Evolutionary conservation across 2,329 filamentous ascomycete genomes (phyloP).

Genomic region (Emydomyces testavorans): DNA sequence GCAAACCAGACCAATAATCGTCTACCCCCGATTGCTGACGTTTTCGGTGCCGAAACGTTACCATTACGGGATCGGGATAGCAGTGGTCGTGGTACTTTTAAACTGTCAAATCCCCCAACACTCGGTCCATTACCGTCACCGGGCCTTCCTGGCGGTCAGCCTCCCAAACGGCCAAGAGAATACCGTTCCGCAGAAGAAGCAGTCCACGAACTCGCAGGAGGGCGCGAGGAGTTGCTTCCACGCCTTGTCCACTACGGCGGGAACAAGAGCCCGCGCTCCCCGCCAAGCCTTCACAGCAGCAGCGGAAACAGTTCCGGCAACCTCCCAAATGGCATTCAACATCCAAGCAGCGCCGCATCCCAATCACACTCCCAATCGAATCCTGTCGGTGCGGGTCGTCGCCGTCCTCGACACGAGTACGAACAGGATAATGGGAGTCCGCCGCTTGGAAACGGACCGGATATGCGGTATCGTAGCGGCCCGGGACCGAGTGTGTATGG

Average conservation of each 20-base stretch:
- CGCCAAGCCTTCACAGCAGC: conserved; percentile 6
- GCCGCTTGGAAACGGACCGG: conserved; percentile 64
- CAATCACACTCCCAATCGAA: conserved; percentile 13
- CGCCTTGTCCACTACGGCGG: conserved; percentile 93
- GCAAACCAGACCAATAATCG: conserved; percentile 84
- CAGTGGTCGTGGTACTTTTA: conserved; percentile 11
- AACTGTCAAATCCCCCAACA: conserved; percentile 13
- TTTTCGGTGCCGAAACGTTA: conserved; percentile 70
- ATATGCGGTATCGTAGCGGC: conserved; percentile 32
- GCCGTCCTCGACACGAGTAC: conserved; percentile 78
- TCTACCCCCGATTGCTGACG: conserved; percentile 84
- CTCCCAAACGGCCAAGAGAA: conserved; percentile 56
- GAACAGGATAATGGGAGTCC: conserved; percentile 78
- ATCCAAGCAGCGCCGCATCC: conserved; percentile 22
- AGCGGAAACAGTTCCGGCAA: conserved; percentile 32
- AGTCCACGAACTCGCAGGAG: conserved; percentile 77
- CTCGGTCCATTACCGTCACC: conserved; percentile 66
- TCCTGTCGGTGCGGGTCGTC: conserved; percentile 38
- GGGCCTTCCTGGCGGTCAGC: conserved; percentile 50
- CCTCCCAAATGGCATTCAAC: conserved; percentile 28
- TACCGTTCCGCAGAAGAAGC: conserved; percentile 95
- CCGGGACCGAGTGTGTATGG: conserved; percentile 20
- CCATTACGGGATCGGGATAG: conserved; percentile 30
- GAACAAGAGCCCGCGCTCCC: conserved; percentile 63
- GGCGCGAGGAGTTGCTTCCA: conserved; percentile 82